A percentile compares a stretch with the other conserved stretches of the same genome.
Conservation (phyloP, 1,284 basidiomycete genomes). For the Tremellales sp. region DNA sequence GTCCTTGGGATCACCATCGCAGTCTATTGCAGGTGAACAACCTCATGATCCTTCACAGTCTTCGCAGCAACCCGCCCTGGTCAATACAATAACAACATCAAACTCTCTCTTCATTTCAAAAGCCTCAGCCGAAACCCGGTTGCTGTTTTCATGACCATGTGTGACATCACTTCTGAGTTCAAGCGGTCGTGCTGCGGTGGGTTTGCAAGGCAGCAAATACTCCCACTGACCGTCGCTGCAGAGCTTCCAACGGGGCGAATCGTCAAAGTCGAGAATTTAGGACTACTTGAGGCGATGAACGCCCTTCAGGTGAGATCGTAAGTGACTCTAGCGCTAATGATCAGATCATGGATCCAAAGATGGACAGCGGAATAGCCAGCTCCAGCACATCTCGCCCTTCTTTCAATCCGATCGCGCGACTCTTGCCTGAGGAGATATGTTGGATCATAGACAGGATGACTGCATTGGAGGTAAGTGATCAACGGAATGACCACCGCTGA, state of each 20-base stretch:
- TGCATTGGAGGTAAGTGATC: constrained; percentile 65
- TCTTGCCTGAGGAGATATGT: constrained; percentile 71
- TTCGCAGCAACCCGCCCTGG: too few species aligned
- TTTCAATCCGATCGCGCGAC: constrained; percentile 63
- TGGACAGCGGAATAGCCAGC: constrained; percentile 68
- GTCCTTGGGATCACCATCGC: too few species aligned
- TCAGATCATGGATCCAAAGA: constrained; percentile 75
- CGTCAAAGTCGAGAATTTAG: constrained; percentile 66
- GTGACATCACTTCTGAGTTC: constrained; percentile 31
- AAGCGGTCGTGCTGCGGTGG: constrained; percentile 18
- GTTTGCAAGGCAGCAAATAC: constrained; percentile 2
- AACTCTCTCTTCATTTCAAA: too few species aligned
- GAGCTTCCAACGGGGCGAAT: constrained; percentile 64
- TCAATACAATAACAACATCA: too few species aligned
- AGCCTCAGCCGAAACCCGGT: too few species aligned
- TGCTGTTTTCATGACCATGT: constrained; percentile 18
- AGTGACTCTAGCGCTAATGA: not conserved
- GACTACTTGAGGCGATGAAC: constrained; percentile 80
- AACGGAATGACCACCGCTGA: constrained; percentile 20
- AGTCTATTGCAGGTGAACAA: too few species aligned
- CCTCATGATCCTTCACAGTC: too few species aligned
- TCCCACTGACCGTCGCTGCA: constrained; percentile 45
- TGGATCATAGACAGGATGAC: constrained; percentile 80
- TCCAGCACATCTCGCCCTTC: constrained; percentile 12
- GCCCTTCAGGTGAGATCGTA: constrained; percentile 63